Evolutionary conservation across 83 land plant species (phyloP).

Genomic region (Larix sibirica): DNA sequence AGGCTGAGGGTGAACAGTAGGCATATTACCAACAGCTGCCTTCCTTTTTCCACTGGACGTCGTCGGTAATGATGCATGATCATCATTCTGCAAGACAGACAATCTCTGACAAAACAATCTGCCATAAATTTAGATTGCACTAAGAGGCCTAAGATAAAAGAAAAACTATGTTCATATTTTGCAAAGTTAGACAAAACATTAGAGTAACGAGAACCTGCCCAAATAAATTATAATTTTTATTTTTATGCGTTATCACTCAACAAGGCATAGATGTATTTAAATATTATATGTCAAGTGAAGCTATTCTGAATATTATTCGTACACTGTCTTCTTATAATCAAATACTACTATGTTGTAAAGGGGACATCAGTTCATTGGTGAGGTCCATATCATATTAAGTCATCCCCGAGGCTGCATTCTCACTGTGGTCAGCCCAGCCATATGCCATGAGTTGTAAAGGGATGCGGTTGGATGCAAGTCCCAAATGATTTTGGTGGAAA

Average conservation of each 20-base stretch:
- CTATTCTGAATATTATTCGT: not conserved
- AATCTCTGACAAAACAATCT: constrained; percentile 29
- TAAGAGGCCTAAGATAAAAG: not conserved
- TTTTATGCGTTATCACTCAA: not conserved
- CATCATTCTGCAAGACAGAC: constrained; percentile 19
- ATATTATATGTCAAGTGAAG: not conserved
- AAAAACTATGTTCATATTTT: not conserved
- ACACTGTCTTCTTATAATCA: not conserved
- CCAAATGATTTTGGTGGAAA: too few relatives aligned
- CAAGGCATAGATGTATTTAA: not conserved
- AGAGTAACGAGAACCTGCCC: not conserved
- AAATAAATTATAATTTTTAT: not conserved
- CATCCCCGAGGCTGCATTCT: too few relatives aligned
- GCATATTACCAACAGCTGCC: constrained; percentile 5
- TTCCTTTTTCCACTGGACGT: constrained; percentile 32
- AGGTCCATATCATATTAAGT: too few relatives aligned
- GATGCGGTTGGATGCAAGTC: too few relatives aligned
- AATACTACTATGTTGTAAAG: too few relatives aligned
- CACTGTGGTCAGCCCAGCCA: too few relatives aligned
- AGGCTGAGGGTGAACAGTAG: constrained; percentile 24
- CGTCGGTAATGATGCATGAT: constrained; percentile 20
- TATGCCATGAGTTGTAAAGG: too few relatives aligned
- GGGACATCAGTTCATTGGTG: too few relatives aligned
- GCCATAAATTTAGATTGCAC: constrained; percentile 5
- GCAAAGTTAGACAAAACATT: not conserved